Evolutionary conservation across 768 basidiomycete species (phyloP).

Genomic region (Cystobasidium onofrii): DNA sequence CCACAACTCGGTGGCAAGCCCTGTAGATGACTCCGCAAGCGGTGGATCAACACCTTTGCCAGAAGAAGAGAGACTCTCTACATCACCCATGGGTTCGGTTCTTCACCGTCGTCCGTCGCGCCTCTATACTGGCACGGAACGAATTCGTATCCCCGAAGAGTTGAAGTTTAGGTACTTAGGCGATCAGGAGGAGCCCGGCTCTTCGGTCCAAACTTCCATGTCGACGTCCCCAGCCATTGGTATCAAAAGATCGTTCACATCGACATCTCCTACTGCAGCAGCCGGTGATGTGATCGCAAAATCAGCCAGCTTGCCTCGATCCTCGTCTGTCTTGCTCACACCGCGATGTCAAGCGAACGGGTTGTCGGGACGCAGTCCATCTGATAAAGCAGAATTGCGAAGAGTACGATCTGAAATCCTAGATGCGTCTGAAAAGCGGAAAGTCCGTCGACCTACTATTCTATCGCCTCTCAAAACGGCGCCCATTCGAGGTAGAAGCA

Average conservation of each 20-base stretch:
- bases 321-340: neutral
- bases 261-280: neutral
- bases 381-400: neutral
- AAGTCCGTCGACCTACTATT: neutral
- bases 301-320: neutral
- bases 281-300: neutral
- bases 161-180: neutral
- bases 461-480: neutral
- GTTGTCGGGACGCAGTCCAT: neutral
- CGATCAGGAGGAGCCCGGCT: neutral
- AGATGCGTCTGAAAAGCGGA: slow-evolving; percentile 3
- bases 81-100: neutral
- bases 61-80: neutral
- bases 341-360: neutral
- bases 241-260: neutral
- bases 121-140: neutral
- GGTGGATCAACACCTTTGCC: neutral
- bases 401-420: slow-evolving; percentile 20
- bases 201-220: neutral
- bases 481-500: neutral
- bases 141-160: neutral
- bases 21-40: neutral
- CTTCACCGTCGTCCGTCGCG: neutral
- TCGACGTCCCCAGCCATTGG: neutral
- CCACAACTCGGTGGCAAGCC: neutral